phyloP scores from a whole-genome alignment of 371 early-diverging fungal species.

The Mortierella sp. region DNA sequence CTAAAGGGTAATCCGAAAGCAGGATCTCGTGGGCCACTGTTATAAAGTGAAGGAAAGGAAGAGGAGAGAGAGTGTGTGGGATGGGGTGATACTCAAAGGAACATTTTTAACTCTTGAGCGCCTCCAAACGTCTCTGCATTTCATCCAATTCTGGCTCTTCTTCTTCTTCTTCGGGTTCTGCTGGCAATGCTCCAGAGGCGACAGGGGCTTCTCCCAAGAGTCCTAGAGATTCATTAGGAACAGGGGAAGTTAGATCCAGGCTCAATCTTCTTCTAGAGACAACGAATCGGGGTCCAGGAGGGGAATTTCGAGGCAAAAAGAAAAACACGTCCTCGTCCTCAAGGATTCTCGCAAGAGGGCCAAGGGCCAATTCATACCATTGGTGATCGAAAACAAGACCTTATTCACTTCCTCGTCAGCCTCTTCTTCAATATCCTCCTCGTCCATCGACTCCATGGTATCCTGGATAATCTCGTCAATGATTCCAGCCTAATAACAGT shows the following conservation, averaged over 20 bases:
- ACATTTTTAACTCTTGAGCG: constrained; percentile 57
- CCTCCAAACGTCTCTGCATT: constrained; percentile 88
- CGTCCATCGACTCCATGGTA: constrained; percentile 88
- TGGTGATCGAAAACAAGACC: constrained; percentile 88
- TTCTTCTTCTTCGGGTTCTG: constrained; percentile 63
- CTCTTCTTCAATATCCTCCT: constrained; percentile 93
- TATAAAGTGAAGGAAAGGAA: background rate
- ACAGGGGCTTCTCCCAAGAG: constrained; percentile 76
- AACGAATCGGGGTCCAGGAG: background rate
- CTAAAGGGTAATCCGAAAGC: no score
- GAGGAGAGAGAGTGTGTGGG: background rate
- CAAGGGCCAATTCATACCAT: constrained; percentile 64
- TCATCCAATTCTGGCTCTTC: constrained; percentile 82
- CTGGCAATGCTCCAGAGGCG: constrained; percentile 47
- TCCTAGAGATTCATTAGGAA: constrained; percentile 53
- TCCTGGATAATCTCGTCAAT: constrained; percentile 97
- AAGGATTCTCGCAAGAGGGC: background rate
- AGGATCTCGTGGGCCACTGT: background rate
- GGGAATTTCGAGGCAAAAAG: constrained; percentile 4
- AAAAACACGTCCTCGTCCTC: background rate
- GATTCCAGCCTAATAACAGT: constrained; percentile 79
- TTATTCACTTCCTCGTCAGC: constrained; percentile 94
- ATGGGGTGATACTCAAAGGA: background rate
- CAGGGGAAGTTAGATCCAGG: background rate
- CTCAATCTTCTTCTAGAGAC: background rate